Percentiles rank a stretch among this genome's conserved stretches.
Evolutionary conservation across 306 rosid species (phyloP).

Genomic region (Alnus rubra): DNA sequence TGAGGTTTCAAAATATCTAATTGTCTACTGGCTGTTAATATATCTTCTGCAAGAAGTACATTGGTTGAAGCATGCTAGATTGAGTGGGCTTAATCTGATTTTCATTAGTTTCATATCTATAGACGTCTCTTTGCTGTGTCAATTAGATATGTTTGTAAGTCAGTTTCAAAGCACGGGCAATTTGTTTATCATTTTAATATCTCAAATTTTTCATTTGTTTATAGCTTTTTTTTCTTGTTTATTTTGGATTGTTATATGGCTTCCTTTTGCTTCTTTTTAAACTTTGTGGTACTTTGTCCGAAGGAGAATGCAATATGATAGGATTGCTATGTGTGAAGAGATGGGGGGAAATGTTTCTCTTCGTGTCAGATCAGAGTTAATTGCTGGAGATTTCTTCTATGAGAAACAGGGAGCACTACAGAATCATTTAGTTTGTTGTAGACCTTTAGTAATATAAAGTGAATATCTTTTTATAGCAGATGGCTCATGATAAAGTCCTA

Average conservation of each 20-base stretch:
- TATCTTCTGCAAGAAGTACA: background rate
- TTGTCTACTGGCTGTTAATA: background rate
- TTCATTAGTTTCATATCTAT: background rate
- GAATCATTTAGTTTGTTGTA: background rate
- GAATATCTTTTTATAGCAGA: background rate
- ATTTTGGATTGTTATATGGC: background rate
- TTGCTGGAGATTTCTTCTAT: background rate
- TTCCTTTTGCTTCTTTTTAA: background rate
- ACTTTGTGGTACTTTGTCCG: background rate
- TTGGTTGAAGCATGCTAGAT: background rate
- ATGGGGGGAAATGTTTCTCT: background rate
- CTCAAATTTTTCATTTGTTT: background rate
- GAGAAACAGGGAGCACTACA: background rate
- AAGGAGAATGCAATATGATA: background rate
- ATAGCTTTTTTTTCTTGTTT: background rate
- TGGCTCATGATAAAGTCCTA: background rate
- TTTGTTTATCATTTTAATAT: background rate
- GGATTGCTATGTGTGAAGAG: background rate
- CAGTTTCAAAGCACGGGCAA: background rate
- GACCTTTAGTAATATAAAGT: background rate
- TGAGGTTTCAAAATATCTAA: conserved; percentile 36
- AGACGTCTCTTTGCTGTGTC: background rate
- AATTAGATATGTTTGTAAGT: background rate
- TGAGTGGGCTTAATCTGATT: background rate
- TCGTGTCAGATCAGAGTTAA: background rate